Conservation (phyloP, 352 stramenopile species). For the Globisporangium alternatum region DNA sequence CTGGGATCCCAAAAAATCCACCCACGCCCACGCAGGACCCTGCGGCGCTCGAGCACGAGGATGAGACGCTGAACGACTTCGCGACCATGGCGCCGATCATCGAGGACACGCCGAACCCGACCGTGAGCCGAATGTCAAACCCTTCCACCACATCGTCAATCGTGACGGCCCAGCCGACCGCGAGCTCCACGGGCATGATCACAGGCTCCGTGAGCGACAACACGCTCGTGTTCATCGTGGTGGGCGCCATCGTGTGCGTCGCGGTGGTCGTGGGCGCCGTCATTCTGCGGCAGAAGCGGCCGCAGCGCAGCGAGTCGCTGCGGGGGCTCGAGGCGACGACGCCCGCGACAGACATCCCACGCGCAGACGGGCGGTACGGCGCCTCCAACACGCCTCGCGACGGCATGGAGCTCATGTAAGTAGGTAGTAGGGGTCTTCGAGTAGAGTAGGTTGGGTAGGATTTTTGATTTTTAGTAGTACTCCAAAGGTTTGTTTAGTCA, state of each 20-base stretch:
- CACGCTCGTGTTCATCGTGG: constrained; percentile 19
- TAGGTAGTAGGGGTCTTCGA: neutral
- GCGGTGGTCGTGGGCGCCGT: constrained; percentile 16
- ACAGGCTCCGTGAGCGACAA: constrained; percentile 10
- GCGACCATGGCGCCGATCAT: constrained; percentile 18
- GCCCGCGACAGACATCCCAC: constrained; percentile 16
- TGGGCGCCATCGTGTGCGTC: constrained; percentile 7
- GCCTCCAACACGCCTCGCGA: constrained; percentile 10
- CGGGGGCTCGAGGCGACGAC: constrained; percentile 26
- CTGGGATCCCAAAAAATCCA: neutral
- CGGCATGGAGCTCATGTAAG: constrained; percentile 4
- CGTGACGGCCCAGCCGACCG: constrained; percentile 8
- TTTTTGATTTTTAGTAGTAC: neutral
- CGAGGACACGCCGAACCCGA: constrained; percentile 8
- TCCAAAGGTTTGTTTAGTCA: neutral
- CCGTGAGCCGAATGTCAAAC: neutral
- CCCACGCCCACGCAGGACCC: neutral
- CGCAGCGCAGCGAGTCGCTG: constrained; percentile 12
- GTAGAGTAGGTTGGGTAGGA: neutral
- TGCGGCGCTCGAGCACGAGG: constrained; percentile 5
- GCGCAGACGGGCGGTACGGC: neutral
- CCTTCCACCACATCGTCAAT: neutral
- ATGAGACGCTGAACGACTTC: constrained; percentile 16
- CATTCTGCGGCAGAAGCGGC: constrained; percentile 11
- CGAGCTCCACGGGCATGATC: constrained; percentile 5